Evolutionary conservation across 805 yeast species (phyloP).

Genomic region (Yarrowia deformans): DNA sequence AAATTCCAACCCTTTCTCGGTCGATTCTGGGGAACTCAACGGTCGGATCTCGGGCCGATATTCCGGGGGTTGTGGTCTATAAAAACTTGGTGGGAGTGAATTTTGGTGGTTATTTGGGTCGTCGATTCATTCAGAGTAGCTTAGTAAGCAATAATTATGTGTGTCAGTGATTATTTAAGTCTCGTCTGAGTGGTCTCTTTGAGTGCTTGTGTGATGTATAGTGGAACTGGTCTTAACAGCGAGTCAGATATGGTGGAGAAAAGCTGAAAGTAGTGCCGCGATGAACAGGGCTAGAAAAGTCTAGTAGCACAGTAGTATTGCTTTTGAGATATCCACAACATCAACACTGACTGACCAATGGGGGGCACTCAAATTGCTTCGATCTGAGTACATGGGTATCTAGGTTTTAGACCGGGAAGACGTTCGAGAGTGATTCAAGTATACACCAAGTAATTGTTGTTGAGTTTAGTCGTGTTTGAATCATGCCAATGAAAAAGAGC

Average conservation of each 20-base stretch:
- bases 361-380: not conserved
- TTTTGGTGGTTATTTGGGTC: too few species aligned
- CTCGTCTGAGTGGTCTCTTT: not conserved
- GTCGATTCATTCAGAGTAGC: too few species aligned
- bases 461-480: too few species aligned
- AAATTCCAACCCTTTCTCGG: not conserved
- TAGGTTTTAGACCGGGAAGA: not conserved
- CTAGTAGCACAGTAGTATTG: too few species aligned
- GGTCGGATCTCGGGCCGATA: not conserved
- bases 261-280: not conserved
- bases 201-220: not conserved
- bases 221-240: not conserved
- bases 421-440: not conserved
- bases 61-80: not conserved
- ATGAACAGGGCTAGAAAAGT: too few species aligned
- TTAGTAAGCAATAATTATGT: too few species aligned
- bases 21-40: conserved; percentile 4
- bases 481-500: too few species aligned
- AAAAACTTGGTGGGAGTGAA: not conserved
- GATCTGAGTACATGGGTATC: not conserved
- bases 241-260: not conserved
- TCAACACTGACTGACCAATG: too few species aligned
- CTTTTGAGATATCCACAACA: too few species aligned
- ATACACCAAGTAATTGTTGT: not conserved
- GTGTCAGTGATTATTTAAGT: too few species aligned